A percentile compares a stretch with the other conserved stretches of the same genome.
Evolutionary conservation across 2,329 filamentous ascomycete species (phyloP).

Genomic region (Stachybotrys elegans): DNA sequence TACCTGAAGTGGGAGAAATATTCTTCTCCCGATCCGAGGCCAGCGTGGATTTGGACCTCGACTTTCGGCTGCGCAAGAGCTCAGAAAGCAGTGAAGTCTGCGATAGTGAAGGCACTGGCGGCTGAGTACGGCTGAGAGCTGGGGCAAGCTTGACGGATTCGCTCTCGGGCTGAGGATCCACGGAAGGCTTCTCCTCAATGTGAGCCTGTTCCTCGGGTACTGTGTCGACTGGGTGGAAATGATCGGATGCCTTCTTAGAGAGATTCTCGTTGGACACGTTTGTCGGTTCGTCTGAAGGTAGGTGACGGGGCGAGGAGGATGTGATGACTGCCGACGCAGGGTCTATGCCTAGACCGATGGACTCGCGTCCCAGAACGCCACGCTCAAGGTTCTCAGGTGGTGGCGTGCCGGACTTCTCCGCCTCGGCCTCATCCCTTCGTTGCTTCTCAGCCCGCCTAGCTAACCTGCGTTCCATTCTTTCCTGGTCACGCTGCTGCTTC

Average conservation of each 20-base stretch:
- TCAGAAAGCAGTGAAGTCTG: slow-evolving; percentile 23
- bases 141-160: background rate
- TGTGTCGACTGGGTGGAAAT: slow-evolving; percentile 25
- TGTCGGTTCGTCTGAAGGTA: slow-evolving; percentile 14
- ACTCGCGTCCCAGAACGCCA: slow-evolving; percentile 55
- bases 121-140: background rate
- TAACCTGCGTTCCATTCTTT: slow-evolving; percentile 60
- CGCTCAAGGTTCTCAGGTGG: slow-evolving; percentile 54
- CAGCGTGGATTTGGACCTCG: slow-evolving; percentile 45
- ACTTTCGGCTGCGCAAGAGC: slow-evolving; percentile 41
- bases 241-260: slow-evolving; percentile 17
- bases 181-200: background rate
- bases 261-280: slow-evolving; percentile 14
- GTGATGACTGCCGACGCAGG: slow-evolving; percentile 50
- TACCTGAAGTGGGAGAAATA: slow-evolving; percentile 28
- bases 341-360: slow-evolving; percentile 51
- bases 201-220: slow-evolving; percentile 3
- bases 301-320: slow-evolving; percentile 44
- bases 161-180: background rate
- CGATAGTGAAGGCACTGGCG: background rate
- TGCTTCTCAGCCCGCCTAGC: slow-evolving; percentile 64
- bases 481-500: slow-evolving; percentile 63
- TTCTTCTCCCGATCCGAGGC: slow-evolving; percentile 33
- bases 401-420: slow-evolving; percentile 43
- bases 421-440: slow-evolving; percentile 51